phyloP scores from a whole-genome alignment of 352 stramenopile species.

The Globisporangium camurandrum region DNA sequence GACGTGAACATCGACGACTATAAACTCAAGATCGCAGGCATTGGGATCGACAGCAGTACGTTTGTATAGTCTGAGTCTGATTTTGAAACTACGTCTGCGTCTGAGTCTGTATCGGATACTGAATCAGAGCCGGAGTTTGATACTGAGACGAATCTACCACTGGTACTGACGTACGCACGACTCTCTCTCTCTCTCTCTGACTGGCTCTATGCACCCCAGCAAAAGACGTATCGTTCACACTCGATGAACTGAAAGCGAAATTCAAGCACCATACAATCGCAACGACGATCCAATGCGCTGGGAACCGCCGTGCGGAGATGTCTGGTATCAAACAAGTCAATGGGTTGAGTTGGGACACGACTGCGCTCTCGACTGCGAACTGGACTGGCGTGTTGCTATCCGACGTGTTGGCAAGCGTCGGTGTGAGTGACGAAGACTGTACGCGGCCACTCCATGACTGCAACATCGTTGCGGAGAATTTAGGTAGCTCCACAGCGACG shows the following conservation, averaged over 20 bases:
- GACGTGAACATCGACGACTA: slow-evolving; percentile 49
- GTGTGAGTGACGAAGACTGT: slow-evolving; percentile 38
- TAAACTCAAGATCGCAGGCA: slow-evolving; percentile 57
- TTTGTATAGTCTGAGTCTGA: too few relatives aligned
- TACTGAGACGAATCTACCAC: too few relatives aligned
- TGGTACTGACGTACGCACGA: not conserved
- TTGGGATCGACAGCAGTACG: slow-evolving; percentile 39
- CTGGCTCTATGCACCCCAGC: not conserved
- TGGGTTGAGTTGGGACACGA: slow-evolving; percentile 27
- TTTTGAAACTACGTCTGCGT: too few relatives aligned
- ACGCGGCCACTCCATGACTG: slow-evolving; percentile 45
- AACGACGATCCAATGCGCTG: slow-evolving; percentile 90
- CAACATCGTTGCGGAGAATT: slow-evolving; percentile 43
- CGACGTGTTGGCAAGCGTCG: slow-evolving; percentile 77
- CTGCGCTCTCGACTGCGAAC: slow-evolving; percentile 82
- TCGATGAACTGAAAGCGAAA: slow-evolving; percentile 83
- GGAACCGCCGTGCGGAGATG: slow-evolving; percentile 85
- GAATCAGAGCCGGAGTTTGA: too few relatives aligned
- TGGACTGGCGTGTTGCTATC: slow-evolving; percentile 87
- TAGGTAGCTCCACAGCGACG: too few relatives aligned
- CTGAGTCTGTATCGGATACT: too few relatives aligned
- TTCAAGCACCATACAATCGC: slow-evolving; percentile 75
- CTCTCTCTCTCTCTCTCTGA: not conserved
- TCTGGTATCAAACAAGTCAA: slow-evolving; percentile 43
- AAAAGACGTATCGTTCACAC: slow-evolving; percentile 35